A percentile compares a stretch with the other conserved stretches of the same genome.
Evolutionary conservation across 2,329 filamentous ascomycete species (phyloP).

Genomic region (Aureobasidium subglaciale): DNA sequence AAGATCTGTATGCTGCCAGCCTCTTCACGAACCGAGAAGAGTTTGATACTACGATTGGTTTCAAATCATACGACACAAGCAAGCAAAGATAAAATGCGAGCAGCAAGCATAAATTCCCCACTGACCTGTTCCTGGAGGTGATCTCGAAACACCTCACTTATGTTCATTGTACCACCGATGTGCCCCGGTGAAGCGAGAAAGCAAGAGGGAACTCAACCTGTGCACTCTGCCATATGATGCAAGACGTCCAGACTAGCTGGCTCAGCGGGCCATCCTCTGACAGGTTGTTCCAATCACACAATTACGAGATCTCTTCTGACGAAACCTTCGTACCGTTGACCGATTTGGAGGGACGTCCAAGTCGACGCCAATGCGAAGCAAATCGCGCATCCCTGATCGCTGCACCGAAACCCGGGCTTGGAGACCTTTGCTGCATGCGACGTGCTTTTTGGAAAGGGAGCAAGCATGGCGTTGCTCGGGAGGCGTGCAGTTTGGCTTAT

Average conservation of each 20-base stretch:
- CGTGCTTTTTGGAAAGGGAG: constrained; percentile 5
- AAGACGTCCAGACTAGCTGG: constrained; percentile 1
- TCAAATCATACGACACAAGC: constrained; percentile 1
- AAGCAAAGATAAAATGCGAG: neutral
- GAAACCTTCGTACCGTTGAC: neutral
- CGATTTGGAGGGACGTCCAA: neutral
- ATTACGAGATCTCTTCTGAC: neutral
- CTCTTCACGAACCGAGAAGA: neutral
- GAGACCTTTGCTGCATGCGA: constrained; percentile 7
- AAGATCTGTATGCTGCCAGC: constrained; percentile 8
- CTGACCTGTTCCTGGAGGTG: neutral
- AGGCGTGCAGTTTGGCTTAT: constrained; percentile 2
- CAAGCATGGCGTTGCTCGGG: constrained; percentile 7
- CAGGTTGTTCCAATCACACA: constrained; percentile 1
- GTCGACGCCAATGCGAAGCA: constrained; percentile 6
- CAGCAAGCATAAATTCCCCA: constrained; percentile 7
- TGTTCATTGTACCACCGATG: constrained; percentile 4
- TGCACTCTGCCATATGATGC: neutral
- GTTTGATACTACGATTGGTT: constrained; percentile 1
- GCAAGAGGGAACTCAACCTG: neutral
- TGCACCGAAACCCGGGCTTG: constrained; percentile 3
- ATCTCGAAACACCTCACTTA: constrained; percentile 3
- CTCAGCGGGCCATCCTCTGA: neutral
- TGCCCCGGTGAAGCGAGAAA: constrained; percentile 7
- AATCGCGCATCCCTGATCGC: constrained; percentile 8